These are phyloP conservation scores for Suillus lakei DNA, from an alignment of 768 basidiomycete species.

Conservation along the genomic window DNA sequence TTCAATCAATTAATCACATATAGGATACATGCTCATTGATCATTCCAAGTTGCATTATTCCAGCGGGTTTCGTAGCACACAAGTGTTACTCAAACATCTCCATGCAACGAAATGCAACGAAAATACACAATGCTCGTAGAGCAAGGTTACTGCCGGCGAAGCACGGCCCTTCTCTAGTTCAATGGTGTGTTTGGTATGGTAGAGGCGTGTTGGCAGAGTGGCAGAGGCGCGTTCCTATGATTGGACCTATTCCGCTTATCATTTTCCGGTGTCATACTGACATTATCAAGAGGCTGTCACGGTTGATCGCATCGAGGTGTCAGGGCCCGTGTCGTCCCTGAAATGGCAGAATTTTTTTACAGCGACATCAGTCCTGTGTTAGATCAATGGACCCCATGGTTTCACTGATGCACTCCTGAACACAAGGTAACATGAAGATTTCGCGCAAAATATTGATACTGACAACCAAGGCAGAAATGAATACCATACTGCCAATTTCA, in stretches of 20 bases:
- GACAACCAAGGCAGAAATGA: no score
- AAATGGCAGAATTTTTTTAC: no score
- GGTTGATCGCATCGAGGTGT: no score
- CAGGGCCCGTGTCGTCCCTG: no score
- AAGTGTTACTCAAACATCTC: not conserved
- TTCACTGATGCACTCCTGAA: no score
- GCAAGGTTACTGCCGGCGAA: not conserved
- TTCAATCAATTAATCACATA: no score
- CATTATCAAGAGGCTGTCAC: not conserved
- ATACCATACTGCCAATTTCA: not conserved
- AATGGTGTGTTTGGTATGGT: not conserved
- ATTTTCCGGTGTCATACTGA: not conserved
- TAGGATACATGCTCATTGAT: not conserved
- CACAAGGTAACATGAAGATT: no score
- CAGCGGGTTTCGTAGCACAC: not conserved
- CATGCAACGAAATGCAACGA: not conserved
- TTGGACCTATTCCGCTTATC: not conserved
- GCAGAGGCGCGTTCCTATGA: not conserved
- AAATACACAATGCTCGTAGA: not conserved
- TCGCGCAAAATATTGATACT: no score
- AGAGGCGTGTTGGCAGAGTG: not conserved
- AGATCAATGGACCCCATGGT: no score
- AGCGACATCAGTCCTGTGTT: no score
- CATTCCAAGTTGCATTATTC: not conserved
- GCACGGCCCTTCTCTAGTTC: not conserved